Conservation (phyloP, 768 basidiomycete species). For the Pleurotus sapidus region DNA sequence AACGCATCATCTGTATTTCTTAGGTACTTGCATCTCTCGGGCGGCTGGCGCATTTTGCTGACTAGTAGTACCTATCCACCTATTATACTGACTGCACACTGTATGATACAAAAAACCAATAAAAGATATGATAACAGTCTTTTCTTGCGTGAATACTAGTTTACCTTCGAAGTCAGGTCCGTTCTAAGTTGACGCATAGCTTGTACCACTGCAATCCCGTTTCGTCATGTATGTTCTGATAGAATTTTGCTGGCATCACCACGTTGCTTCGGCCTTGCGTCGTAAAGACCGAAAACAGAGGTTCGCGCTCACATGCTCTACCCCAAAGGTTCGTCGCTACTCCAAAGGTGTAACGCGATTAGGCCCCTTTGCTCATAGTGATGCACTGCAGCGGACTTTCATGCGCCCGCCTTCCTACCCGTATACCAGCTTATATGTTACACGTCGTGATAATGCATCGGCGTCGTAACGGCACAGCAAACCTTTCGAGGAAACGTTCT, state of each 20-base stretch:
- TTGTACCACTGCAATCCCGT: not conserved
- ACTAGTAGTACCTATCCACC: not conserved
- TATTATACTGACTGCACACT: not conserved
- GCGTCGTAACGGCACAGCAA: conserved; percentile 1
- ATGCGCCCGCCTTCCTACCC: not conserved
- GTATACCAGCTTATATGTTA: not conserved
- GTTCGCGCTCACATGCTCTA: not conserved
- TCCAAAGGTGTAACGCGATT: not conserved
- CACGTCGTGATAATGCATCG: not conserved
- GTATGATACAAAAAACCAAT: not conserved
- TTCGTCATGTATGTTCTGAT: not conserved
- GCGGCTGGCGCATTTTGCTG: not conserved
- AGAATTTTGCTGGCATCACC: not conserved
- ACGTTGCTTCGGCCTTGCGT: not conserved
- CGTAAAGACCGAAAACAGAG: not conserved
- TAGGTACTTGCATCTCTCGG: not conserved
- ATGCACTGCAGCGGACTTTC: not conserved
- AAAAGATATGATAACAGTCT: not conserved
- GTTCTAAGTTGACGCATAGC: not conserved
- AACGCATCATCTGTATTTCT: conserved; percentile 2
- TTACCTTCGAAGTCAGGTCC: not conserved
- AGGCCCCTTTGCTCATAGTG: not conserved
- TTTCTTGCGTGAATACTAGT: not conserved
- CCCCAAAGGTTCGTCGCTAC: not conserved
- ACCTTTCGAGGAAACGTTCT: not conserved